phyloP scores from a whole-genome alignment of 495 filamentous ascomycete species.

The Aspergillus ostianus region DNA sequence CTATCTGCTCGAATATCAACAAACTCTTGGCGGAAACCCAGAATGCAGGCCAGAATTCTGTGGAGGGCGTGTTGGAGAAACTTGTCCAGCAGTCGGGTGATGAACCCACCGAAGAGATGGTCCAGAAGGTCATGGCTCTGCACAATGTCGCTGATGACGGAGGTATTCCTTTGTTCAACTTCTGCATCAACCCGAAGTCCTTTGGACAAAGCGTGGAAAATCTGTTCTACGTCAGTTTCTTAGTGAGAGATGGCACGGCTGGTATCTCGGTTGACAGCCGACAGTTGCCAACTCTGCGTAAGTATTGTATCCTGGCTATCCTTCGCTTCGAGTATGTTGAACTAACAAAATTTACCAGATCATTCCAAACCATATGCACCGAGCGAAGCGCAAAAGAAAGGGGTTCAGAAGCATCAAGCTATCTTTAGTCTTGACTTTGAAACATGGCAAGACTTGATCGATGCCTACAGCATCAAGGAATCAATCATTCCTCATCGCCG shows the following conservation, averaged over 20 bases:
- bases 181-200: constrained; percentile 81
- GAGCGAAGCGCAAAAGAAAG: constrained; percentile 45
- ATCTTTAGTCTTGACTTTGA: constrained; percentile 81
- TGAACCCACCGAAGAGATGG: constrained; percentile 33
- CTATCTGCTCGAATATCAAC: constrained; percentile 64
- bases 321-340: neutral
- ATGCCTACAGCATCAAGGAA: constrained; percentile 69
- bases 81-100: constrained; percentile 29
- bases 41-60: constrained; percentile 29
- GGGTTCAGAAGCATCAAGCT: constrained; percentile 70
- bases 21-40: constrained; percentile 41
- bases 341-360: constrained; percentile 36
- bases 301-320: constrained; percentile 27
- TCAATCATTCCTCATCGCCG: constrained; percentile 83
- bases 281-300: constrained; percentile 71
- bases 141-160: constrained; percentile 59
- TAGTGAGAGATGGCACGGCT: constrained; percentile 81
- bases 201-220: constrained; percentile 98
- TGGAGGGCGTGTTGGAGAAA: constrained; percentile 21
- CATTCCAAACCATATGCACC: constrained; percentile 38
- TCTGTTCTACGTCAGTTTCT: constrained; percentile 92
- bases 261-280: constrained; percentile 63
- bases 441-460: constrained; percentile 73
- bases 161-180: constrained; percentile 72
- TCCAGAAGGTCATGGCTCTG: constrained; percentile 48